Percentiles rank a stretch among this genome's conserved stretches.
Evolutionary conservation across 1,139 yeast genomes (phyloP).

Genomic region (Geotrichum reessii): DNA sequence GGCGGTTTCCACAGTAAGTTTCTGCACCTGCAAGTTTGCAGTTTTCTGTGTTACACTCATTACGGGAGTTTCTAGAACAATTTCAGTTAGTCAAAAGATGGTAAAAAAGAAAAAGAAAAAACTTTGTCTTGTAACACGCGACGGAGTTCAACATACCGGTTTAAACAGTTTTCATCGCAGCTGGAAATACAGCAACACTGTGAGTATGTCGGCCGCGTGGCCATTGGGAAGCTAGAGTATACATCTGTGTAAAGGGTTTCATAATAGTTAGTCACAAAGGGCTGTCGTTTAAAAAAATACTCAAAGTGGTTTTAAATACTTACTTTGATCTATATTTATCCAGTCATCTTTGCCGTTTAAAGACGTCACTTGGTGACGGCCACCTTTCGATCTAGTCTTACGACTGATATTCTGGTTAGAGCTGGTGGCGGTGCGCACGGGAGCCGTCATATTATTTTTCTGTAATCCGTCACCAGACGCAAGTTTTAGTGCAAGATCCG

Average conservation of each 20-base stretch:
- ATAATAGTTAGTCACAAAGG: constrained; percentile 1
- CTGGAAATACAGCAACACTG: constrained; percentile 30
- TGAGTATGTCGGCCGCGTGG: neutral
- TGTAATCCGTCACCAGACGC: neutral
- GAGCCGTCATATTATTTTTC: neutral
- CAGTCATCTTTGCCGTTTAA: neutral
- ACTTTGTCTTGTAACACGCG: neutral
- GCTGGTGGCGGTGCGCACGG: neutral
- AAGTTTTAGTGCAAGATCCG: constrained; percentile 4
- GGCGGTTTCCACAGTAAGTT: constrained; percentile 38
- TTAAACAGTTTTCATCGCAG: constrained; percentile 37
- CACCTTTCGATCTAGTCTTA: neutral
- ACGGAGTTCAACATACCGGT: constrained; percentile 23
- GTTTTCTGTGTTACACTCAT: constrained; percentile 35
- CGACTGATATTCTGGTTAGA: neutral
- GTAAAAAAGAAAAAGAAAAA: neutral
- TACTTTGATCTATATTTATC: neutral
- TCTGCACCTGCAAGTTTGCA: constrained; percentile 35
- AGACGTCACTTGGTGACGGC: neutral
- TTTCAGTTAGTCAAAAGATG: neutral
- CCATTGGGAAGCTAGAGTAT: neutral
- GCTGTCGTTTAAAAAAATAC: neutral
- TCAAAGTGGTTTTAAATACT: neutral
- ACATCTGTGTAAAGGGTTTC: constrained; percentile 20
- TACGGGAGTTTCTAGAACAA: constrained; percentile 8